Conservation (phyloP, 2,329 filamentous ascomycete genomes). For the Lecanicillium sp. region DNA sequence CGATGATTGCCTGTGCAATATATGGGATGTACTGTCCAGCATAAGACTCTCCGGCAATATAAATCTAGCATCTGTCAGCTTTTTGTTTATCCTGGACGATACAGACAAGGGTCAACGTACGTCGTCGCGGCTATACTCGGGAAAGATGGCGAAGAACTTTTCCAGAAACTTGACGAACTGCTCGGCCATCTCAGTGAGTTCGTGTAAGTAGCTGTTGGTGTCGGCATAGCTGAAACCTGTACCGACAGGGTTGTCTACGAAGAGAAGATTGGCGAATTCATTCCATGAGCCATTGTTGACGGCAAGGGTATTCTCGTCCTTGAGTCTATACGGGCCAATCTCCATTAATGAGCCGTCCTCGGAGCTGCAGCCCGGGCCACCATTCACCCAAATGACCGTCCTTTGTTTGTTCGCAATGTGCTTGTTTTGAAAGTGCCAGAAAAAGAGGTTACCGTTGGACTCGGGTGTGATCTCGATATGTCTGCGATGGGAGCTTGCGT, state of each 20-base stretch:
- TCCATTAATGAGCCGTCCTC: conserved; percentile 97
- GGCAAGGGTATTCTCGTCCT: conserved; percentile 62
- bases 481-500: conserved; percentile 39
- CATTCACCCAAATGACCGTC: conserved; percentile 95
- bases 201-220: conserved; percentile 77
- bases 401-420: conserved; percentile 89
- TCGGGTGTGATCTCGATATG: conserved; percentile 86
- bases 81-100: not conserved
- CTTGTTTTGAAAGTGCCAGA: conserved; percentile 95
- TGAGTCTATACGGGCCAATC: conserved; percentile 84
- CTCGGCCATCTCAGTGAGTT: conserved; percentile 80
- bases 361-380: conserved; percentile 92
- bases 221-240: conserved; percentile 96
- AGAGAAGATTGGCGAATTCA: conserved; percentile 94
- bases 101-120: conserved; percentile 52
- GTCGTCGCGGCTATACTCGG: conserved; percentile 86
- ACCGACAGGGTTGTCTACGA: conserved; percentile 94
- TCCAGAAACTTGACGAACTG: conserved; percentile 87
- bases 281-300: conserved; percentile 97
- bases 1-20: conserved; percentile 83
- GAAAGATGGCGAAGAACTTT: conserved; percentile 86
- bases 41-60: conserved; percentile 92
- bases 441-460: conserved; percentile 90
- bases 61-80: conserved; percentile 55
- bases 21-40: conserved; percentile 97